A percentile compares a stretch with the other conserved stretches of the same genome.
These are phyloP conservation scores for Penicillium ucsense DNA, from an alignment of 495 filamentous ascomycete genomes.

Conservation along the genomic window DNA sequence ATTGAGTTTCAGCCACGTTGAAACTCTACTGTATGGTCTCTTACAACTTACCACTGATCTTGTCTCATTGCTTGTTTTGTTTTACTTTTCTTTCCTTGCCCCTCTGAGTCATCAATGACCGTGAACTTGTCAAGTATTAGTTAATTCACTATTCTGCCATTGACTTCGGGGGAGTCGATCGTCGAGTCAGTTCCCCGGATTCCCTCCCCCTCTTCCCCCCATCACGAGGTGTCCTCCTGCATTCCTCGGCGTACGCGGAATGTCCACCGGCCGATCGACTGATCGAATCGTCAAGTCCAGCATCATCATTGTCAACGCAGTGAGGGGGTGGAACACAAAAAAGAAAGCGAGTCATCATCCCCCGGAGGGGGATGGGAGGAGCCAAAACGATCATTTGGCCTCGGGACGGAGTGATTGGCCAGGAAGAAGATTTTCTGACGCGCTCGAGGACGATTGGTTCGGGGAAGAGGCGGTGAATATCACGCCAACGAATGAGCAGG, in stretches of 20 bases:
- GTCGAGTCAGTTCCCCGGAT: background rate
- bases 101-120: too few relatives aligned
- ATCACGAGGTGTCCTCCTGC: background rate
- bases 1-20: too few relatives aligned
- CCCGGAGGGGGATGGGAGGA: too few relatives aligned
- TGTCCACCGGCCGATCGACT: background rate
- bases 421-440: background rate
- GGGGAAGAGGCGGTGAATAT: conserved; percentile 33
- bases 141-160: too few relatives aligned
- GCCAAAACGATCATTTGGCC: too few relatives aligned
- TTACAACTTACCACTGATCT: too few relatives aligned
- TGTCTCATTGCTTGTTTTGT: too few relatives aligned
- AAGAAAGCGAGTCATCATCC: too few relatives aligned
- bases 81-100: too few relatives aligned
- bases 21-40: too few relatives aligned
- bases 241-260: background rate
- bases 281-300: background rate
- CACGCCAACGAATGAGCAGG: conserved; percentile 20
- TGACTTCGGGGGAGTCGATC: background rate
- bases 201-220: background rate
- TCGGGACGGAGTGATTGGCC: too few relatives aligned
- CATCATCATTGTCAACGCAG: background rate
- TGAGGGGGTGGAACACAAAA: background rate
- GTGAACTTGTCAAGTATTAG: too few relatives aligned
- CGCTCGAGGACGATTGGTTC: background rate